phyloP scores from a whole-genome alignment of 1,284 basidiomycete species.

The Leccinum pachyderme region DNA sequence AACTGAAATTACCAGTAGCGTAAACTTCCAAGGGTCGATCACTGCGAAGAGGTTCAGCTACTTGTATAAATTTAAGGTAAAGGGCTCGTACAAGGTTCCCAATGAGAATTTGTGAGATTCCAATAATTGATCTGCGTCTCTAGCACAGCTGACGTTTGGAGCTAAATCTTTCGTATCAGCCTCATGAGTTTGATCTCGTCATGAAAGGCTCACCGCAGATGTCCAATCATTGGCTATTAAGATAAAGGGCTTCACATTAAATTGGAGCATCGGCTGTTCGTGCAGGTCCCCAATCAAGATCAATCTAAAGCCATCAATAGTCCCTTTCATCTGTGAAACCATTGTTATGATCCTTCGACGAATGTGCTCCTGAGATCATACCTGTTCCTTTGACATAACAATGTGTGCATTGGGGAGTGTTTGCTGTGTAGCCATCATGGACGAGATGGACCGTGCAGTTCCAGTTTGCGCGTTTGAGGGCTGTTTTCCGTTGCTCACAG shows the following conservation, averaged over 20 bases:
- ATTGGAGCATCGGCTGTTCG: slow-evolving; percentile 91
- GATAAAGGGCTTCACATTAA: slow-evolving; percentile 86
- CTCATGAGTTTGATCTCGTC: neutral
- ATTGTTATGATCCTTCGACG: neutral
- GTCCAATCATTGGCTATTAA: slow-evolving; percentile 92
- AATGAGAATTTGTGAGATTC: slow-evolving; percentile 97
- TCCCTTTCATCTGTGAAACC: slow-evolving; percentile 65
- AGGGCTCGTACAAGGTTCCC: slow-evolving; percentile 81
- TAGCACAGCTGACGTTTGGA: slow-evolving; percentile 80
- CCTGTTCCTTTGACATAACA: slow-evolving; percentile 80
- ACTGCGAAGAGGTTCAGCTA: slow-evolving; percentile 44
- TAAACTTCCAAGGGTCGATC: slow-evolving; percentile 96
- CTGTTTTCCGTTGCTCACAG: slow-evolving; percentile 2
- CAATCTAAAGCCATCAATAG: slow-evolving; percentile 88
- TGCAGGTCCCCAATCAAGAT: slow-evolving; percentile 95
- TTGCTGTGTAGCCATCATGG: slow-evolving; percentile 26
- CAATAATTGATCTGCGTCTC: slow-evolving; percentile 90
- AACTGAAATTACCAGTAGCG: slow-evolving; percentile 53
- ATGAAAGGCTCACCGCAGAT: slow-evolving; percentile 61
- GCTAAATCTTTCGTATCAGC: slow-evolving; percentile 41
- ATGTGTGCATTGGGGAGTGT: slow-evolving; percentile 57
- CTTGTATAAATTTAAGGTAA: neutral
- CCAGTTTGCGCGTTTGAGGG: slow-evolving; percentile 9
- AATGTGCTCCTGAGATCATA: slow-evolving; percentile 26
- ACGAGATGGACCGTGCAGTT: slow-evolving; percentile 4